Conservation (phyloP, 306 rosid species). For the Hippophae tibetana region DNA sequence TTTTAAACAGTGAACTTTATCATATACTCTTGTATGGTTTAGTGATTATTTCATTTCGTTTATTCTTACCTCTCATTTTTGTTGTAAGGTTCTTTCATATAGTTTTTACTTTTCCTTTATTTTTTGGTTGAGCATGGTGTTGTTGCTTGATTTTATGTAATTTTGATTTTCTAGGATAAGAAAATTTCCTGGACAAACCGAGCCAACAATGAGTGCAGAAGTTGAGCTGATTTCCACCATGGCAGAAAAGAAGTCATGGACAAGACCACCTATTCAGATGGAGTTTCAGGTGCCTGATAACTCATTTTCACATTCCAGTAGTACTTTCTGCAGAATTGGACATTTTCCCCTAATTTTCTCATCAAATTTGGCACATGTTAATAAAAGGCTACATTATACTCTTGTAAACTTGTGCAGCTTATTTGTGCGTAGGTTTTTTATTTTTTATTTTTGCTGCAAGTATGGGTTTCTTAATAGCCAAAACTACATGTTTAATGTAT, state of each 20-base stretch:
- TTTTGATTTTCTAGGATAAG: slow-evolving; percentile 47
- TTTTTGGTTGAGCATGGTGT: not conserved
- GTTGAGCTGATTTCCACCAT: slow-evolving; percentile 95
- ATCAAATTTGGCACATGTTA: too few relatives aligned
- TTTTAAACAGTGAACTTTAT: too few relatives aligned
- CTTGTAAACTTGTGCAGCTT: too few relatives aligned
- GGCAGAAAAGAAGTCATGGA: slow-evolving; percentile 88
- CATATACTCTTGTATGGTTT: not conserved
- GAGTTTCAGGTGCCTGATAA: slow-evolving; percentile 75
- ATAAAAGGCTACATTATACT: too few relatives aligned
- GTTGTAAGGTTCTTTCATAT: too few relatives aligned
- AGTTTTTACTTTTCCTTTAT: not conserved
- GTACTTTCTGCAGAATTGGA: slow-evolving; percentile 1
- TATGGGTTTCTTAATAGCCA: too few relatives aligned
- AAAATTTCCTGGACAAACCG: slow-evolving; percentile 94
- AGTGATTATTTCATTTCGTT: not conserved
- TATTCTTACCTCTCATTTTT: too few relatives aligned
- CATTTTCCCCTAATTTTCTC: too few relatives aligned
- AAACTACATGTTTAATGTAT: too few relatives aligned
- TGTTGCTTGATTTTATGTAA: slow-evolving; percentile 1
- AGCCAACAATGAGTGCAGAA: slow-evolving; percentile 97
- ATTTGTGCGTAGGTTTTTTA: too few relatives aligned
- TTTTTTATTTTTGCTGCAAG: too few relatives aligned
- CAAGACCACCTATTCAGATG: slow-evolving; percentile 98
- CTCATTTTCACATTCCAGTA: slow-evolving; percentile 6